These are phyloP conservation scores for Cercospora sp. DNA, from an alignment of 2,329 filamentous ascomycete genomes.

Conservation along the genomic window DNA sequence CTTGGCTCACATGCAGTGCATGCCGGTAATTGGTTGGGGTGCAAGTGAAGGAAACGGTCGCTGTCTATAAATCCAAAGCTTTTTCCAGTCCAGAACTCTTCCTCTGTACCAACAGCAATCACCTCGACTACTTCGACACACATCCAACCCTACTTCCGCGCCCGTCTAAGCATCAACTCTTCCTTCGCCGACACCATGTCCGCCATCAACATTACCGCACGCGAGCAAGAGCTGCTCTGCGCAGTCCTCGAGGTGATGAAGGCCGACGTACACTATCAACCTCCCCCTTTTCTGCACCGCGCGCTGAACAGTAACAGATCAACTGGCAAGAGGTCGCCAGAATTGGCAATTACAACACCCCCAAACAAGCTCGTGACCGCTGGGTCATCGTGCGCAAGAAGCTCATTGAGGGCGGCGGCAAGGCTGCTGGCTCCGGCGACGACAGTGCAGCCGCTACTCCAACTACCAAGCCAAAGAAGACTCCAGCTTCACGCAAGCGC, in stretches of 20 bases:
- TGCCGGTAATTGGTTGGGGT: not conserved
- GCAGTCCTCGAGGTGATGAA: slow-evolving; percentile 25
- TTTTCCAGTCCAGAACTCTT: not conserved
- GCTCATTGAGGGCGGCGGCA: slow-evolving; percentile 16
- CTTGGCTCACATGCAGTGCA: not conserved
- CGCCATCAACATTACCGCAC: slow-evolving; percentile 22
- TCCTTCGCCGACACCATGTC: slow-evolving; percentile 16
- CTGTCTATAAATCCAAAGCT: not conserved
- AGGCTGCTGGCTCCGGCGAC: not conserved
- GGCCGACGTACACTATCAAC: not conserved
- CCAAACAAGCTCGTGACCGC: slow-evolving; percentile 29
- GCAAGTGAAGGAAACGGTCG: not conserved
- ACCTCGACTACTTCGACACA: not conserved
- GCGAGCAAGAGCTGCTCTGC: slow-evolving; percentile 27
- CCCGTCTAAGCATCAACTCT: not conserved
- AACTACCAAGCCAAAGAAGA: slow-evolving; percentile 15
- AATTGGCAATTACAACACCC: slow-evolving; percentile 22
- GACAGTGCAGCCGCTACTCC: too few relatives aligned
- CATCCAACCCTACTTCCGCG: not conserved
- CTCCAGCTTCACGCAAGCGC: slow-evolving; percentile 11
- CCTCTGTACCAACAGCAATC: not conserved
- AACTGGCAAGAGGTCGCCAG: slow-evolving; percentile 28
- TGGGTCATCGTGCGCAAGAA: slow-evolving; percentile 26
- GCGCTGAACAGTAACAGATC: slow-evolving; percentile 17
- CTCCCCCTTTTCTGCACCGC: not conserved